Percentiles rank a stretch among this genome's conserved stretches.
Conservation (phyloP, 768 basidiomycete species). For the Tulasnella sp. region DNA sequence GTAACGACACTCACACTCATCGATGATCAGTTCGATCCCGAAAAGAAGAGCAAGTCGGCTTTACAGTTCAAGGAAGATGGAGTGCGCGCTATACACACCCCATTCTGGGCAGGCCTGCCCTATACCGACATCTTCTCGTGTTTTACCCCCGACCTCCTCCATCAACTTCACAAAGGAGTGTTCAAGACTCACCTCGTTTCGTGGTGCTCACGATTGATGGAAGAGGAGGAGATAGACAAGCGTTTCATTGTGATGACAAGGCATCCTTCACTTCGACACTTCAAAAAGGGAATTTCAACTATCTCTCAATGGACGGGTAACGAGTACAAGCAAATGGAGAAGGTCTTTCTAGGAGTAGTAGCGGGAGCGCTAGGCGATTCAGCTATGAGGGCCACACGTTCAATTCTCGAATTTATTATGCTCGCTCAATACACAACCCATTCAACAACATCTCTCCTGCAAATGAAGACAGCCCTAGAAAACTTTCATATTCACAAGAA, state of each 20-base stretch:
- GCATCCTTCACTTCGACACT: background rate
- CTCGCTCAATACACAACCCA: background rate
- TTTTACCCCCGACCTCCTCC: constrained; percentile 9
- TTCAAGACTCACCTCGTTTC: constrained; percentile 9
- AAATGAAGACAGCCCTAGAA: background rate
- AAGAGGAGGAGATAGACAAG: constrained; percentile 4
- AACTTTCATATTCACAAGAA: constrained; percentile 3
- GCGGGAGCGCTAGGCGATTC: background rate
- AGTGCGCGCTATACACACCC: background rate
- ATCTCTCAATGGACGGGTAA: constrained; percentile 5
- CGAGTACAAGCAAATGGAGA: constrained; percentile 16
- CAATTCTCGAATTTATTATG: constrained; percentile 8
- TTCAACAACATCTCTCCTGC: background rate
- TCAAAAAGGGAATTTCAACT: constrained; percentile 6
- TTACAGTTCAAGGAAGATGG: constrained; percentile 1
- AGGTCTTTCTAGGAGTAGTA: constrained; percentile 9
- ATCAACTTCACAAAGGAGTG: constrained; percentile 15
- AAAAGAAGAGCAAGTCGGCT: background rate
- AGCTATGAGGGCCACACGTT: background rate
- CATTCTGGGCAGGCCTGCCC: constrained; percentile 13
- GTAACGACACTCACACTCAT: background rate
- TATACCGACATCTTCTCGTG: constrained; percentile 7
- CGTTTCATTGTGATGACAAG: background rate
- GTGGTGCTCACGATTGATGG: constrained; percentile 8
- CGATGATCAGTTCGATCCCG: background rate